Base-by-base conservation (phyloP, 2,329 filamentous ascomycete species). In the Ciborinia camelliae region DNA sequence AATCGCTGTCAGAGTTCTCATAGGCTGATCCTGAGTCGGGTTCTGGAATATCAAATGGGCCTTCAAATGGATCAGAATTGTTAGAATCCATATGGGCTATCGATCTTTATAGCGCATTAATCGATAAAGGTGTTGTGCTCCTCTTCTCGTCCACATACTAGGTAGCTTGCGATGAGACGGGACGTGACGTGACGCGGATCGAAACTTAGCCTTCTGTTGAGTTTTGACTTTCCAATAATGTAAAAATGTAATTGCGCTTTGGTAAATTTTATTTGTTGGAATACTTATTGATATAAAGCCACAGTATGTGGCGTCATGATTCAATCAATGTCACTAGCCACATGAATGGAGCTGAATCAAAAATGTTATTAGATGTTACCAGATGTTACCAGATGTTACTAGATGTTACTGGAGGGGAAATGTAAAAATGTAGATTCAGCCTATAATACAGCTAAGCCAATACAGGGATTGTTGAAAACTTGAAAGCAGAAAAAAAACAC, bases 21-120 rank as follows among this genome's bases (percentile, higher is more conserved):
- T 72, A 74, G 45, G 66, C 69, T 62, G 73, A 74, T 41, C 66
- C 71, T 26, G 72, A 73, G 52, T 71, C 69, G 58, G 71, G 69
- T 37, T 72, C 70, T 6, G 54, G 39, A 43, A 52, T 53, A 26
- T 45, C 28, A 10, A 54, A 26, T 18, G 47, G 39, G 10, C 50
- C 47, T 50, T 54, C 57, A 6, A 65, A 41, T 30, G 41, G 55
- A 23, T 71, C 67, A 14, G 39, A 41, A 39, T 68, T 64, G 14
- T 71, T 67, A 51, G 41, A 43, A 48, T 70, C 71, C 68, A 69
- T 70, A 15, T 26, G 66, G 63, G 32, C 51, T 63, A 30, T 23
- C 53, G 26, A 52, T 54, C 58, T 62, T 71, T 71, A 57, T 66
- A 58, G 37, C 70, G 68, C 39, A 41, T 61, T 67, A 50, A 67